A percentile compares a stretch with the other conserved stretches of the same genome.
Evolutionary conservation across 305 asterid genomes (phyloP).

Genomic region (Coffea humblotiana): DNA sequence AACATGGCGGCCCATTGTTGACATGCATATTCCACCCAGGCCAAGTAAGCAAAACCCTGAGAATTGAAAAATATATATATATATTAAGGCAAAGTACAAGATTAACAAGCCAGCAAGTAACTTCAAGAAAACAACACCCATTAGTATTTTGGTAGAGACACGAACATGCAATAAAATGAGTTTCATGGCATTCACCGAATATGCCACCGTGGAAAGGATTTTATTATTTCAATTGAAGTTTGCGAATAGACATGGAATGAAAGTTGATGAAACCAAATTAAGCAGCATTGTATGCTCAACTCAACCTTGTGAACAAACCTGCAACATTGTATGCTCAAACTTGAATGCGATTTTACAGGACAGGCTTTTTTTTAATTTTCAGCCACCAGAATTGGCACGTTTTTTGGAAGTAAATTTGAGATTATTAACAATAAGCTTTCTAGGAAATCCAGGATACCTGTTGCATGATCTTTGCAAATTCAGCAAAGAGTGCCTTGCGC

Average conservation of each 20-base stretch:
- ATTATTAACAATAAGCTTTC: not conserved
- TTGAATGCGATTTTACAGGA: not conserved
- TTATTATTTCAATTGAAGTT: not conserved
- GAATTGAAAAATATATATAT: not conserved
- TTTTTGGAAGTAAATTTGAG: not conserved
- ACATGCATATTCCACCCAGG: constrained; percentile 88
- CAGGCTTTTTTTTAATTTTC: not conserved
- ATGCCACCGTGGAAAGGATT: not conserved
- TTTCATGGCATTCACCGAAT: not conserved
- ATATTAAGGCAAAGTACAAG: not conserved
- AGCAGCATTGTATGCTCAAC: too few species aligned
- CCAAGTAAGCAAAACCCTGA: constrained; percentile 69
- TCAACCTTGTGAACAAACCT: not conserved
- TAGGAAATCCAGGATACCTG: constrained; percentile 44
- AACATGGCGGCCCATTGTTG: constrained; percentile 90
- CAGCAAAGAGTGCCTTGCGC: constrained; percentile 61
- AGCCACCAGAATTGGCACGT: not conserved
- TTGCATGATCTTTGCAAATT: constrained; percentile 76
- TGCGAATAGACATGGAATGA: not conserved
- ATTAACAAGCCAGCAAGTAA: not conserved
- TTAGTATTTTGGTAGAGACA: not conserved
- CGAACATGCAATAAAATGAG: not conserved
- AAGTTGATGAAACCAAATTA: not conserved
- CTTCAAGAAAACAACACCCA: not conserved
- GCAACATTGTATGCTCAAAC: not conserved